Evolutionary conservation across 257 asterid genomes (phyloP).

Genomic region (Datura wrightii): DNA sequence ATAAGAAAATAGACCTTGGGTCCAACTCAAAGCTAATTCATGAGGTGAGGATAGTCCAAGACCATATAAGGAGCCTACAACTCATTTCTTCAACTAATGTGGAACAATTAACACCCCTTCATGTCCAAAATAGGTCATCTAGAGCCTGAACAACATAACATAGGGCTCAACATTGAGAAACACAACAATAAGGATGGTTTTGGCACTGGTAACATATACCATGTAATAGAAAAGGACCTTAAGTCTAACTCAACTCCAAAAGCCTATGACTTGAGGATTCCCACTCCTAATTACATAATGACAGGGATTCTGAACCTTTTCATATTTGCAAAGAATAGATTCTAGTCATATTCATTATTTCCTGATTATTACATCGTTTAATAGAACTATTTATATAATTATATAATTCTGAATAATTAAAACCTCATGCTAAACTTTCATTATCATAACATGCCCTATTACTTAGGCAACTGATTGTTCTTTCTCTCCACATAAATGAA

Average conservation of each 20-base stretch:
- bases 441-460: neutral
- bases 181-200: neutral
- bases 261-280: neutral
- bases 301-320: neutral
- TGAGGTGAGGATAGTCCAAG: no score
- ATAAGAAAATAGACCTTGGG: neutral
- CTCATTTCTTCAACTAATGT: neutral
- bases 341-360: neutral
- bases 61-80: neutral
- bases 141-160: slow-evolving; percentile 11
- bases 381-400: neutral
- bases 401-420: neutral
- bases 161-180: neutral
- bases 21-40: neutral
- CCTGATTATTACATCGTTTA: neutral
- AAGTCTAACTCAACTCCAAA: neutral
- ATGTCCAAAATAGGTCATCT: neutral
- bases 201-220: neutral
- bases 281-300: slow-evolving; percentile 11
- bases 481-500: slow-evolving; percentile 15
- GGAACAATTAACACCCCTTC: neutral
- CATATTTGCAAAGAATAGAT: neutral
- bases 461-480: neutral
- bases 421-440: neutral
- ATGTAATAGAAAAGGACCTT: neutral